A percentile compares a stretch with the other conserved stretches of the same genome.
Conservation (phyloP, 2,329 filamentous ascomycete genomes). For the Samsoniella hepiali region DNA sequence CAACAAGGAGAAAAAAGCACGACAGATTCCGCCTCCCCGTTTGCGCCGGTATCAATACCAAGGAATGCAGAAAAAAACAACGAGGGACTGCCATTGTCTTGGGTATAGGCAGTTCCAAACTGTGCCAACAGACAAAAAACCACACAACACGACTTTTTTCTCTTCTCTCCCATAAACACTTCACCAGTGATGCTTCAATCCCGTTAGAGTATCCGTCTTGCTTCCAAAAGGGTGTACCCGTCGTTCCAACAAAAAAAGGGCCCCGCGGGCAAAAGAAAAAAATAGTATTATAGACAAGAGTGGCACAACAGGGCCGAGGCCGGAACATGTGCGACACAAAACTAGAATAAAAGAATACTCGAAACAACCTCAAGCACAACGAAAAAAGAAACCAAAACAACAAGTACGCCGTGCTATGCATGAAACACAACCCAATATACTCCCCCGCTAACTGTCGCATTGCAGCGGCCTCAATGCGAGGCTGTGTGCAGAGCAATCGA, state of each 20-base stretch:
- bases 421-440: not conserved
- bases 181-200: not conserved
- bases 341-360: not conserved
- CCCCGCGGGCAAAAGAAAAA: not conserved
- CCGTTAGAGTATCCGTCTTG: not conserved
- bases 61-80: not conserved
- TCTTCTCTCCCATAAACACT: not conserved
- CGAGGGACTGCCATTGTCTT: not conserved
- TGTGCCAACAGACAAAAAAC: not conserved
- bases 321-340: not conserved
- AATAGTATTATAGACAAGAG: constrained; percentile 2
- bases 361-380: not conserved
- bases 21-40: not conserved
- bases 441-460: not conserved
- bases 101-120: not conserved
- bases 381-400: constrained; percentile 2
- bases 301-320: not conserved
- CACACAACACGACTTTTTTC: not conserved
- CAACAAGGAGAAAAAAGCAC: not conserved
- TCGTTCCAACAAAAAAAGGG: constrained; percentile 2
- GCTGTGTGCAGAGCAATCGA: not conserved
- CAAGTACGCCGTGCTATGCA: constrained; percentile 17
- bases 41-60: not conserved
- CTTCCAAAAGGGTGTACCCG: not conserved
- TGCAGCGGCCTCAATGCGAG: not conserved